Base-by-base conservation (phyloP, 2,329 filamentous ascomycete species). In the Alternaria ventricosa region DNA sequence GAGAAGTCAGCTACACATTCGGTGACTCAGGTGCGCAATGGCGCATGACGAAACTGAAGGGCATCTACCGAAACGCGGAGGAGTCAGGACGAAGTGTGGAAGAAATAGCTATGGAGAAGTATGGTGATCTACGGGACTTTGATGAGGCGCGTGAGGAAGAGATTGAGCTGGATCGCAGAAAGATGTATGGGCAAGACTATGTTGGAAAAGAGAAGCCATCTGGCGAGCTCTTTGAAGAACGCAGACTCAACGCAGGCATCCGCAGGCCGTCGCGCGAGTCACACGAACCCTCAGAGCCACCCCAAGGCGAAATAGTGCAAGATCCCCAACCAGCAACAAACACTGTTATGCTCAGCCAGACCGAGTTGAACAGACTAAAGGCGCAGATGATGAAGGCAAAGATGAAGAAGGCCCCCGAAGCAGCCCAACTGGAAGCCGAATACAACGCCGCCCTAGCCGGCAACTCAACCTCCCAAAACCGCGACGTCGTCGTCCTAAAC, bases 381-480 rank as follows among this genome's bases (percentile, higher is more conserved):
- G 96, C 96, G 0, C 92, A 96, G 74, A 90, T 98, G 85, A 95
- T 99, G 91, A 97, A 96, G 78, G 96, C 96, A 5, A 97, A 96
- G 76, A 83, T 99, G 50, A 91, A 90, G 64, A 90, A 90, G 15
- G 89, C 92, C 0, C 87, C 93, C 0, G 89, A 97, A 69, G 91
- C 89, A 1, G 88, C 88, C 3, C 87, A 90, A 68, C 87, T 99
- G 2, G 93, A 99, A 77, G 87, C 88, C 20, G 90, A 96, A 70
- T 99, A 97, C 82, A 92, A 94, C 71, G 85, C 87, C 33, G 93
- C 93, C 1, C 86, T 91, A 15, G 87, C 90, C 3, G 84, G 85
- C 12, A 89, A 88, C 70, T 80, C 85, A 3, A 87, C 76, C 72
- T 83, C 66, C 69, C 87, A 86, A 55, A 86, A 89, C 45, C 85